Conservation (phyloP, 2,329 filamentous ascomycete genomes). For the Botrytis cinerea region DNA sequence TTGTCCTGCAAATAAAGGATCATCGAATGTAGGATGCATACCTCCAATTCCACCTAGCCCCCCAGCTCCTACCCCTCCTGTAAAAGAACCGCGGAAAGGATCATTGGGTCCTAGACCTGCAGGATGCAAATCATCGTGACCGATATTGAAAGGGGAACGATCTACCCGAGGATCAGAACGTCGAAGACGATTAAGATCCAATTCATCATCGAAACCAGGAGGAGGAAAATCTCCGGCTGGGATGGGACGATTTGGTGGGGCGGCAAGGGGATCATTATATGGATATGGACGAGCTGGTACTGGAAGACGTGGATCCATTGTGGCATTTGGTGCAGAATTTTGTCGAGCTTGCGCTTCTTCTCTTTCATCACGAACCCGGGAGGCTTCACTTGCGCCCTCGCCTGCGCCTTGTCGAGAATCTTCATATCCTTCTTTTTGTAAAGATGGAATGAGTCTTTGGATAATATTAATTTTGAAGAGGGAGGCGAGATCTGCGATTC, state of each 20-base stretch:
- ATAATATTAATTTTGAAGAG: conserved; percentile 78
- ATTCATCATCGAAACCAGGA: conserved; percentile 91
- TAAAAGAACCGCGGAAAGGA: conserved; percentile 69
- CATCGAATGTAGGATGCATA: conserved; percentile 96
- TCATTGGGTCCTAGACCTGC: conserved; percentile 83
- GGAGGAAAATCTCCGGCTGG: conserved; percentile 77
- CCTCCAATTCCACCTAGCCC: conserved; percentile 59
- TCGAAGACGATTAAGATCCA: conserved; percentile 73
- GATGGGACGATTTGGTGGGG: conserved; percentile 60
- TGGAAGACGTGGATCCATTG: conserved; percentile 47
- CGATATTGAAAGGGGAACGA: conserved; percentile 67
- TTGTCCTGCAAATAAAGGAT: conserved; percentile 73
- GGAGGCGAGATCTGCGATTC: conserved; percentile 67
- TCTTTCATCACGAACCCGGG: conserved; percentile 46
- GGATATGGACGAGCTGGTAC: conserved; percentile 68
- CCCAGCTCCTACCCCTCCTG: conserved; percentile 58
- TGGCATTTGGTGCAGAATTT: conserved; percentile 45
- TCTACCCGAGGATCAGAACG: conserved; percentile 45
- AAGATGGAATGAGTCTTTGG: conserved; percentile 76
- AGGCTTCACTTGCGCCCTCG: conserved; percentile 44
- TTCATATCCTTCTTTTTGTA: conserved; percentile 79
- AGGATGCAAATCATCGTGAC: conserved; percentile 85
- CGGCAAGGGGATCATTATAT: conserved; percentile 65
- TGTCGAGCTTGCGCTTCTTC: conserved; percentile 48
- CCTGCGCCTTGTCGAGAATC: conserved; percentile 29